phyloP scores from a whole-genome alignment of 208 protist species.

The Trichomonas tenax region DNA sequence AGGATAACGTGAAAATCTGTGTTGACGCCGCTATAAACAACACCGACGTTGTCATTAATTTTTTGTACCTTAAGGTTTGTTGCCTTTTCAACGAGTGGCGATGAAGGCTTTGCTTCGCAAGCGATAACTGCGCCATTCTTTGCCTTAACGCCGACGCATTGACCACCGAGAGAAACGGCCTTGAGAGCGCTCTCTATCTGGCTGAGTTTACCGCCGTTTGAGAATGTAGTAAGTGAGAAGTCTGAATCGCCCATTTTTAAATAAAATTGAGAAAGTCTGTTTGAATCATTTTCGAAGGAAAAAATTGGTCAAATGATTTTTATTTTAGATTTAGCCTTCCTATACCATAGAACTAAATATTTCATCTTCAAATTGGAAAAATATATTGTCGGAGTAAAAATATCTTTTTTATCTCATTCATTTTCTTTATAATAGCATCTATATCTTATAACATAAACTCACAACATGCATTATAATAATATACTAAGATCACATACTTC shows the following conservation, averaged over 20 bases:
- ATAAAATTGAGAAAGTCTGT: slow-evolving; percentile 4
- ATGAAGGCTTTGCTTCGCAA: slow-evolving; percentile 91
- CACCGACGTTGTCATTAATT: slow-evolving; percentile 46
- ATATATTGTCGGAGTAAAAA: too few species aligned
- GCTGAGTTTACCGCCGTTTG: slow-evolving; percentile 94
- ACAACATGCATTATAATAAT: too few species aligned
- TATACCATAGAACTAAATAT: too few species aligned
- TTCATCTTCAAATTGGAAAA: too few species aligned
- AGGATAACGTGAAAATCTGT: slow-evolving; percentile 80
- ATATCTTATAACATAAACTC: too few species aligned
- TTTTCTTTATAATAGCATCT: too few species aligned
- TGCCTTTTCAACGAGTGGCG: slow-evolving; percentile 67
- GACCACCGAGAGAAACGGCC: slow-evolving; percentile 65
- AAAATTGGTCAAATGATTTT: too few species aligned
- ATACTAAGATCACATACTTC: too few species aligned
- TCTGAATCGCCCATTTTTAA: slow-evolving; percentile 14
- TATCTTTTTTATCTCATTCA: too few species aligned
- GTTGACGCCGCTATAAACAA: slow-evolving; percentile 72
- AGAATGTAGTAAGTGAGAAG: slow-evolving; percentile 98
- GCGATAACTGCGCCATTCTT: slow-evolving; percentile 96
- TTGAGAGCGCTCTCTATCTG: slow-evolving; percentile 99
- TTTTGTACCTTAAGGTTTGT: neutral
- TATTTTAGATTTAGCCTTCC: too few species aligned
- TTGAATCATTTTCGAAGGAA: neutral
- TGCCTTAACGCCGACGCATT: slow-evolving; percentile 69